Conservation (phyloP, 768 basidiomycete species). For the Gloeophyllum trabeum region DNA sequence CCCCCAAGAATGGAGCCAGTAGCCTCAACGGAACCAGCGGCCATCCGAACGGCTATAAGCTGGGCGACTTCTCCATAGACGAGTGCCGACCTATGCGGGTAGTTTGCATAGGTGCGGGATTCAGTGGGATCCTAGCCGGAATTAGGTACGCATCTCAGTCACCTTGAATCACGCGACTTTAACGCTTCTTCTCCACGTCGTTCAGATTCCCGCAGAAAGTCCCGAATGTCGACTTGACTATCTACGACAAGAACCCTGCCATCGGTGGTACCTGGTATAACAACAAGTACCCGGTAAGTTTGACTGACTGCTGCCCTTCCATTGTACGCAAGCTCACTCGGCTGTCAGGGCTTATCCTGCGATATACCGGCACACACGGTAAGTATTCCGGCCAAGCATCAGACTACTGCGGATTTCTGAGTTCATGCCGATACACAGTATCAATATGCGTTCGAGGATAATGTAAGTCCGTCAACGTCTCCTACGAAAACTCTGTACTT, state of each 20-base stretch:
- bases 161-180: neutral
- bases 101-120: constrained; percentile 46
- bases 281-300: constrained; percentile 41
- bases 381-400: constrained; percentile 13
- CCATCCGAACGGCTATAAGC: constrained; percentile 7
- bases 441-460: constrained; percentile 45
- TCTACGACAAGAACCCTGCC: constrained; percentile 49
- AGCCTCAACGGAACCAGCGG: neutral
- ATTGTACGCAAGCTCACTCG: too few species aligned
- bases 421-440: constrained; percentile 25
- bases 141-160: constrained; percentile 29
- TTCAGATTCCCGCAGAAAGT: constrained; percentile 13
- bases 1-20: neutral
- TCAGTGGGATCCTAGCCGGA: constrained; percentile 46
- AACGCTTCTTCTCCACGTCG: neutral
- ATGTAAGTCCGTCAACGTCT: constrained; percentile 26
- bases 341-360: constrained; percentile 46
- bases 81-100: constrained; percentile 43
- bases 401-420: neutral
- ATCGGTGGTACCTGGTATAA: constrained; percentile 55
- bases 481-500: neutral
- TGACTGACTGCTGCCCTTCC: neutral
- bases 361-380: constrained; percentile 51
- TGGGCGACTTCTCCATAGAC: constrained; percentile 39
- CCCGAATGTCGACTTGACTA: constrained; percentile 38